Evolutionary conservation across 345 rosid genomes (phyloP).

Genomic region (Stellera chamaejasme): DNA sequence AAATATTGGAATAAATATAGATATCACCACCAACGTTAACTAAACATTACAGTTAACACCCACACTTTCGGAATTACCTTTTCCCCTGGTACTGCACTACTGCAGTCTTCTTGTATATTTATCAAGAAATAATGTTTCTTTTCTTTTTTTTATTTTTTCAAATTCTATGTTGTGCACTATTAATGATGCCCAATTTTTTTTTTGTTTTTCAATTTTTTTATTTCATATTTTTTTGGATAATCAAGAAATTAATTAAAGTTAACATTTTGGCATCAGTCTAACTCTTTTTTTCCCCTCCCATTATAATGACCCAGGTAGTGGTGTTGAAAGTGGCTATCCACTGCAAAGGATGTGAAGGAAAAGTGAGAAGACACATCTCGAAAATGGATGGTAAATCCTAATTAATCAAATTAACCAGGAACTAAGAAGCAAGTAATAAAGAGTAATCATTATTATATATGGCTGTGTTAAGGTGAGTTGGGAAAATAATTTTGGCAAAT

Average conservation of each 20-base stretch:
- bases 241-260: not conserved
- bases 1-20: too few species aligned
- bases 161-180: not conserved
- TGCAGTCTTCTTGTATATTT: too few species aligned
- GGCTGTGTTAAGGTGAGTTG: too few species aligned
- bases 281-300: not conserved
- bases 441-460: too few species aligned
- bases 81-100: too few species aligned
- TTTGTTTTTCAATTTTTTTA: not conserved
- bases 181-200: not conserved
- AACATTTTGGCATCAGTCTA: not conserved
- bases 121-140: not conserved
- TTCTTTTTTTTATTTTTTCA: not conserved
- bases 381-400: constrained; percentile 74
- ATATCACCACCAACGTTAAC: too few species aligned
- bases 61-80: too few species aligned
- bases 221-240: not conserved
- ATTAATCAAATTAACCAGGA: too few species aligned
- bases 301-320: constrained; percentile 48
- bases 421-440: too few species aligned
- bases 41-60: too few species aligned
- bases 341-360: constrained; percentile 97
- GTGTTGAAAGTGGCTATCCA: constrained; percentile 85
- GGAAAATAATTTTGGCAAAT: not conserved
- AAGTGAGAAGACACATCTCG: constrained; percentile 79